Evolutionary conservation across 495 filamentous ascomycete species (phyloP), one percentile per base, ranked within the genome.

Genomic region (Gamarada debralockiae): DNA sequence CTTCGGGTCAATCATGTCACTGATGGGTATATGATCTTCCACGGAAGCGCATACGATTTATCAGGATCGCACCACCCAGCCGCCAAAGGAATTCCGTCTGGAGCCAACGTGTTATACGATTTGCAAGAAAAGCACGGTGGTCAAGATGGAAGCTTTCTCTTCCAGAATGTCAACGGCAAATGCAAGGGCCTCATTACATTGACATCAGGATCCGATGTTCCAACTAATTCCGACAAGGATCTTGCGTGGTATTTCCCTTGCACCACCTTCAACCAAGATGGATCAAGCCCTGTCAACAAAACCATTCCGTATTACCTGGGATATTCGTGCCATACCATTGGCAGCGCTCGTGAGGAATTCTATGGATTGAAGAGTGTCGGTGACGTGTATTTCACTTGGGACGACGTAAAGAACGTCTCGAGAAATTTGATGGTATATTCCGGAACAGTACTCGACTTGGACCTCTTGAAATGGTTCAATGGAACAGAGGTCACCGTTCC

Each of bases 211-310:
- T 92, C 92, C 2, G 84, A 86, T 60, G 82, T 99, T 10, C 91
- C 91, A 1, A 87, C 84, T 0, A 83, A 96, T 60, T 69, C 63
- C 2, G 73, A 77, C 47, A 81, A 84, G 2, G 80, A 95, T 52
- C 70, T 99, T 48, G 95, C 86, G 0, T 99, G 93, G 92, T 99
- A 99, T 66, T 96, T 97, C 65, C 95, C 95, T 0, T 99, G 95
- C 75, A 81, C 72, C 8, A 74, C 87, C 3, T 95, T 91, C 76
- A 92, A 92, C 48, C 93, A 96, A 61, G 95, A 99, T 64, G 95
- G 95, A 12, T 96, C 91, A 12, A 82, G 76, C 15, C 69, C 77
- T 45, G 83, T 85, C 0, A 95, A 97, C 65, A 66, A 71, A 22
- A 92, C 90, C 0, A 71, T 71, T n/a, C 77, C 81, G 0, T 84